Evolutionary conservation across 1,139 yeast species (phyloP).

Genomic region (Pneumocystis wakefieldiae): DNA sequence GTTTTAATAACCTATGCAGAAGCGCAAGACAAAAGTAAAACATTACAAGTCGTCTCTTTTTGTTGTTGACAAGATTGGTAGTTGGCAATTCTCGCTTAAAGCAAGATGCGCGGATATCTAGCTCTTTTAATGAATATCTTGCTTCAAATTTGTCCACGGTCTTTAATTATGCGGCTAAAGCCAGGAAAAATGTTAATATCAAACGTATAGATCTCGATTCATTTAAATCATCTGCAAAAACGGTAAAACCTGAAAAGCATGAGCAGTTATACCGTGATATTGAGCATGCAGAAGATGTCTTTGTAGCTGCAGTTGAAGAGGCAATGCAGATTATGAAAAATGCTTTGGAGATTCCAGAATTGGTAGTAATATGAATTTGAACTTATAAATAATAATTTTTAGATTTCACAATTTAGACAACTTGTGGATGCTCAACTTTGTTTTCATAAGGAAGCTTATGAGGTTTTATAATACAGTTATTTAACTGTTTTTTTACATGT

Average conservation of each 20-base stretch:
- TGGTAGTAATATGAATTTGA: slow-evolving; percentile 19
- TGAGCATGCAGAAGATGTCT: slow-evolving; percentile 80
- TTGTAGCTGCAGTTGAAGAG: slow-evolving; percentile 81
- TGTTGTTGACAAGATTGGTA: neutral
- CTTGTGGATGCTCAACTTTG: neutral
- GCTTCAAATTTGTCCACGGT: slow-evolving; percentile 48
- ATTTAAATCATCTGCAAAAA: slow-evolving; percentile 53
- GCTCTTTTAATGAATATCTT: slow-evolving; percentile 57
- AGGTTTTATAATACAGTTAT: neutral
- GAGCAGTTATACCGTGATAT: slow-evolving; percentile 53
- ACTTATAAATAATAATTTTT: neutral
- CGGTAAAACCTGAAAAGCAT: slow-evolving; percentile 51
- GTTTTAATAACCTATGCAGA: slow-evolving; percentile 38
- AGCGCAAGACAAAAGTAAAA: slow-evolving; percentile 35
- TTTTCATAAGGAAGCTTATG: slow-evolving; percentile 1
- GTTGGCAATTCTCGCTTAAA: slow-evolving; percentile 74
- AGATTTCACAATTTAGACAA: neutral
- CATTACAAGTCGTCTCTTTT: neutral
- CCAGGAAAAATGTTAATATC: slow-evolving; percentile 63
- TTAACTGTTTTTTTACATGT: neutral
- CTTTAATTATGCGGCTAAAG: slow-evolving; percentile 50
- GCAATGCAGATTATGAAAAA: slow-evolving; percentile 75
- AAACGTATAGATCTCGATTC: slow-evolving; percentile 70
- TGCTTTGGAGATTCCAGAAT: slow-evolving; percentile 60
- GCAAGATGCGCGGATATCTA: slow-evolving; percentile 60